phyloP scores from a whole-genome alignment of 140 eudicot species.

The Ambrosia hybrid region DNA sequence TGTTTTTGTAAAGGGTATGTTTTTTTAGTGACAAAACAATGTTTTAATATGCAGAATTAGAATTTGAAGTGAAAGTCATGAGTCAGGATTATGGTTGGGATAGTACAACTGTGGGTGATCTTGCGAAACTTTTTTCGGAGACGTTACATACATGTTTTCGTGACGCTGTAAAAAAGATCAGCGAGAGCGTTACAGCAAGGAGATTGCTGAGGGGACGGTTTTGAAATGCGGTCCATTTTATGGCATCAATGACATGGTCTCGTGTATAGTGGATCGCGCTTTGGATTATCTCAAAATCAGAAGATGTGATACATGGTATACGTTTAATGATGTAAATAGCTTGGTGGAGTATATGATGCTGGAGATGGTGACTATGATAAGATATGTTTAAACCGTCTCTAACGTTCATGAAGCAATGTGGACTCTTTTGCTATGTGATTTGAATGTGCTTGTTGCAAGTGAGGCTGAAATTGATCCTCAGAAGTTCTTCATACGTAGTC shows the following conservation, averaged over 20 bases:
- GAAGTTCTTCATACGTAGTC: neutral
- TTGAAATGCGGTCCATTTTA: conserved; percentile 44
- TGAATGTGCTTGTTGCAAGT: conserved; percentile 47
- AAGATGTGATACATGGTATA: conserved; percentile 17
- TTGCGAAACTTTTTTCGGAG: conserved; percentile 38
- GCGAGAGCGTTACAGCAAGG: conserved; percentile 44
- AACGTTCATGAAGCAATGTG: conserved; percentile 64
- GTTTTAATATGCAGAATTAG: neutral
- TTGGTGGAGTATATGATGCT: conserved; percentile 54
- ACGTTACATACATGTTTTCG: conserved; percentile 34
- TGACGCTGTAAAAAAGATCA: conserved; percentile 42
- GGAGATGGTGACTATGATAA: conserved; percentile 58
- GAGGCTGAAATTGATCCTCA: conserved; percentile 26
- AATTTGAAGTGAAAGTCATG: neutral
- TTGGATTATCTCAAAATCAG: conserved; percentile 33
- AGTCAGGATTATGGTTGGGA: conserved; percentile 43
- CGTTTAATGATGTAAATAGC: conserved; percentile 36
- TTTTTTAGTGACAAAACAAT: too few relatives aligned
- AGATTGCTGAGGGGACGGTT: conserved; percentile 42
- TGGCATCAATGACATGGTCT: conserved; percentile 52
- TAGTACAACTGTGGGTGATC: conserved; percentile 33
- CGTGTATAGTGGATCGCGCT: conserved; percentile 53
- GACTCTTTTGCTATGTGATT: conserved; percentile 57
- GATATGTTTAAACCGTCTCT: conserved; percentile 54
- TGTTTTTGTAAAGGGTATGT: too few relatives aligned